Evolutionary conservation across 345 rosid genomes (phyloP).

Genomic region (Lepidium sativum): DNA sequence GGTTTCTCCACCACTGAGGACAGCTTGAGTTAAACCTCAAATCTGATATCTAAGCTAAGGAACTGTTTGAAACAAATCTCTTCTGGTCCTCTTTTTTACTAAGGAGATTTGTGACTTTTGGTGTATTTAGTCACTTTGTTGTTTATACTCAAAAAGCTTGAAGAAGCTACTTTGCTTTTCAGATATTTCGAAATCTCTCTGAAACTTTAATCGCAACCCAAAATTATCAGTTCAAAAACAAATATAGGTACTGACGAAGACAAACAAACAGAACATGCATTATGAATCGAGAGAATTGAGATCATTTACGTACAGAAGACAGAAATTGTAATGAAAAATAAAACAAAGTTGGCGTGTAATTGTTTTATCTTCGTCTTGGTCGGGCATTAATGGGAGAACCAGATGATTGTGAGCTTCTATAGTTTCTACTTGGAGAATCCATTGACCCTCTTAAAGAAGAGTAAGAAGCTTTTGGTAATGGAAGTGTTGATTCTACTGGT

Average conservation of each 20-base stretch:
- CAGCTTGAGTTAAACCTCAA: constrained; percentile 39
- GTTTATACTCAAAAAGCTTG: background rate
- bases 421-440: constrained; percentile 61
- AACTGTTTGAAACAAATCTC: background rate
- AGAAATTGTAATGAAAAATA: background rate
- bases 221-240: background rate
- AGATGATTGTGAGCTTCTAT: constrained; percentile 33
- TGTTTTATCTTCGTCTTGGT: constrained; percentile 46
- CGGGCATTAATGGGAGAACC: constrained; percentile 55
- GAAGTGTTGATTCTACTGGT: constrained; percentile 53
- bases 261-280: background rate
- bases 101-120: background rate
- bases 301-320: constrained; percentile 3
- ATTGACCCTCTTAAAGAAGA: constrained; percentile 51
- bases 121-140: constrained; percentile 2
- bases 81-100: background rate
- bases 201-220: constrained; percentile 5
- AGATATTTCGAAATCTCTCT: background rate
- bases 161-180: background rate
- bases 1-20: constrained; percentile 94
- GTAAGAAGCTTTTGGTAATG: constrained; percentile 54
- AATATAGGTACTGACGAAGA: background rate
- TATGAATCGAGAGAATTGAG: background rate
- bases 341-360: background rate
- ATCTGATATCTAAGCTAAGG: background rate